Evolutionary conservation across 2,329 filamentous ascomycete species (phyloP).

Genomic region (Orbilia ellipsospora): DNA sequence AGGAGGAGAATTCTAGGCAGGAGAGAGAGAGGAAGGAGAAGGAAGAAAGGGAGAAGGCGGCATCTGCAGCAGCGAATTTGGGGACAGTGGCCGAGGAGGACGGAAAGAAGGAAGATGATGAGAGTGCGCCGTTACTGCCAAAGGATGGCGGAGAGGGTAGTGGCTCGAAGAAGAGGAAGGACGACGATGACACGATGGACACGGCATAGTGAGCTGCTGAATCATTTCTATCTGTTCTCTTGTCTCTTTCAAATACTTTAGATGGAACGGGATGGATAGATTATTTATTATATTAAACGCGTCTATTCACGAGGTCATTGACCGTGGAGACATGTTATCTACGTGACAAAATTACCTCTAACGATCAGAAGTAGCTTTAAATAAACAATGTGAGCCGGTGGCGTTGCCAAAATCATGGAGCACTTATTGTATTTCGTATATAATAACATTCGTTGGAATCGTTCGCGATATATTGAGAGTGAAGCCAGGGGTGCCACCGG

Average conservation of each 20-base stretch:
- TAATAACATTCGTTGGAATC: too few species aligned
- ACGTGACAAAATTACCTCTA: too few species aligned
- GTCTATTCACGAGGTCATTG: too few species aligned
- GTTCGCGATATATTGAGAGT: too few species aligned
- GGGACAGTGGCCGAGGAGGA: slow-evolving; percentile 82
- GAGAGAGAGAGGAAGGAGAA: slow-evolving; percentile 84
- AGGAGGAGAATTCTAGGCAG: slow-evolving; percentile 94
- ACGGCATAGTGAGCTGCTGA: slow-evolving; percentile 72
- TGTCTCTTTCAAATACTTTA: too few species aligned
- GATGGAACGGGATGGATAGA: not conserved
- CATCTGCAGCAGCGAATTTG: slow-evolving; percentile 63
- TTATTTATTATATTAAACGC: too few species aligned
- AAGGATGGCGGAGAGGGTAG: slow-evolving; percentile 74
- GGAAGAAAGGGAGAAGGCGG: slow-evolving; percentile 75
- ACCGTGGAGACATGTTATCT: too few species aligned
- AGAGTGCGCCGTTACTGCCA: slow-evolving; percentile 73
- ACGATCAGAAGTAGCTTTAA: too few species aligned
- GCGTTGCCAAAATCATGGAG: too few species aligned
- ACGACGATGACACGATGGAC: slow-evolving; percentile 85
- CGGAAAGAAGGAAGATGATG: slow-evolving; percentile 62
- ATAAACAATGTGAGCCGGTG: too few species aligned
- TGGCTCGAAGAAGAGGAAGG: slow-evolving; percentile 64
- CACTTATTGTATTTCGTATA: too few species aligned
- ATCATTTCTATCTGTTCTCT: too few species aligned
- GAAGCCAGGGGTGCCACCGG: not conserved